Evolutionary conservation across 2,329 filamentous ascomycete genomes (phyloP).

Genomic region (Neoscytalidium dimidiatum): DNA sequence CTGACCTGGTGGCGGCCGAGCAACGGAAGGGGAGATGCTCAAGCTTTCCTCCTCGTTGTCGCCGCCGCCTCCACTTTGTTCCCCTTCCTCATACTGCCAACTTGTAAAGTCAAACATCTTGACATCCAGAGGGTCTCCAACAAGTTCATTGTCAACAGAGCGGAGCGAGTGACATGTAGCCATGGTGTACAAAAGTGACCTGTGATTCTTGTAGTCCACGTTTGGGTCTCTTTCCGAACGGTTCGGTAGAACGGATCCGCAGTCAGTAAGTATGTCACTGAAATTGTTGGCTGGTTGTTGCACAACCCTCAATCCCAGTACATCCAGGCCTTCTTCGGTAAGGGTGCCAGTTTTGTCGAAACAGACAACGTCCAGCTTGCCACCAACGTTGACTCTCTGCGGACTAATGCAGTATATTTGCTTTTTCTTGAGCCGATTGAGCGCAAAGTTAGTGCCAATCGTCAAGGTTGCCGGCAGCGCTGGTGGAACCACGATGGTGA

Average conservation of each 20-base stretch:
- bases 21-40: constrained; percentile 82
- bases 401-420: constrained; percentile 98
- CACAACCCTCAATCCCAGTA: constrained; percentile 83
- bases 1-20: constrained; percentile 69
- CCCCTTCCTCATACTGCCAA: constrained; percentile 90
- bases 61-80: constrained; percentile 63
- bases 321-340: constrained; percentile 93
- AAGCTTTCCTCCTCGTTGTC: constrained; percentile 77
- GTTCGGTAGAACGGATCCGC: constrained; percentile 59
- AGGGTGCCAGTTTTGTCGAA: constrained; percentile 99
- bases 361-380: constrained; percentile 93
- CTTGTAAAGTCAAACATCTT: constrained; percentile 98
- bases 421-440: constrained; percentile 81
- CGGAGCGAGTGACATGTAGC: constrained; percentile 93
- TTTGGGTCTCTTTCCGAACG: constrained; percentile 60
- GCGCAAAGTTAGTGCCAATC: constrained; percentile 94
- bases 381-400: constrained; percentile 93
- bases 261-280: constrained; percentile 71
- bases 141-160: constrained; percentile 80
- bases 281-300: constrained; percentile 66
- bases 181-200: constrained; percentile 87
- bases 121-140: constrained; percentile 91
- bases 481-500: constrained; percentile 96
- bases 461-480: constrained; percentile 92
- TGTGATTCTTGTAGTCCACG: constrained; percentile 61